Base-by-base conservation (phyloP, 75 land plant species). In the Pinus tabuliformis region DNA sequence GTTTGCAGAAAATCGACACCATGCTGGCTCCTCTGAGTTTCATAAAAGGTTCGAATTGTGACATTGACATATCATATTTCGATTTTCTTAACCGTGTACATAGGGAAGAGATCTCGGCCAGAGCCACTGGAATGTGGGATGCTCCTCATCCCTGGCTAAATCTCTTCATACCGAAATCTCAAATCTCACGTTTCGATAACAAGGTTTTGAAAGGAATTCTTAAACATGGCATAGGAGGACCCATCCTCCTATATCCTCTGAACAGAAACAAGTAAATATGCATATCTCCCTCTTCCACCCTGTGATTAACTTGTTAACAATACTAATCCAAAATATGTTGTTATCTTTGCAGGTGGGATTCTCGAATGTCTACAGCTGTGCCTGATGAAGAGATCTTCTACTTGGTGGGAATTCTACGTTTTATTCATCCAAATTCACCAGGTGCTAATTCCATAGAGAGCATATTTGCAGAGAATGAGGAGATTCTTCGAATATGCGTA, bases 81-180 rank as follows among this genome's bases (percentile, higher is more conserved):
- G 88, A 89, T 2, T 93, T 93, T 65, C 73, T 93, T 4, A 36
- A 83, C 15, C 84, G 91, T 2, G 96, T 91, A 52, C 82, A 82
- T 81, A 28, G 42, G 16, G 85, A 61, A n/a, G 95, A 93, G 89
- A 52, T 77, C 70, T 79, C 58, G 14, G 87, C 91, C 3, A 85
- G 65, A 57, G 85, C 75, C 56, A 81, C 30, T 49, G 91, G 93
- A 24, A 76, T 74, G 1, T 93, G 93, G 96, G 85, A 89, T 45
- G 78, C 88, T 11, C 93, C 93, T 5, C 93, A 93, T 76, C 96
- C 96, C 12, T 93, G 93, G 96, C 76, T 93, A 5, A 89, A 86
- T 74, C 42, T 93, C 11, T 81, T 93, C 73, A 81, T 93, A 0
- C 82, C 91, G 0, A 83, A 82, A 39, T 16, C 78, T 2, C 75